phyloP scores from a whole-genome alignment of 805 yeast species.

The Priceomyces haplophilus region DNA sequence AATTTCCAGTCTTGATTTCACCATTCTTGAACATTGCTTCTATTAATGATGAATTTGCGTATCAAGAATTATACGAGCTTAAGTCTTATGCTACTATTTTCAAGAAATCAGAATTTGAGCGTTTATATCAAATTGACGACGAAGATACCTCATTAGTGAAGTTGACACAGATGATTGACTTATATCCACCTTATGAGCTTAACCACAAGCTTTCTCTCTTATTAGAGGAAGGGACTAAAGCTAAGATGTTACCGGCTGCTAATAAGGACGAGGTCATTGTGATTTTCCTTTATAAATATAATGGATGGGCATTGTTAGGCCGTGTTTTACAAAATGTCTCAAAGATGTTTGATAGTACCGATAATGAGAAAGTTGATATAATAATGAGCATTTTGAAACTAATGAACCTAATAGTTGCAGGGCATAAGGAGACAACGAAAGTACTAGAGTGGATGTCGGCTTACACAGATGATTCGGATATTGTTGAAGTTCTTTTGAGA shows the following conservation, averaged over 20 bases:
- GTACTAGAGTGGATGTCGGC: conserved; percentile 42
- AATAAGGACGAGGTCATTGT: conserved; percentile 40
- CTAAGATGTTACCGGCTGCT: conserved; percentile 59
- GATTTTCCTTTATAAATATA: conserved; percentile 68
- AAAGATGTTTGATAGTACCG: conserved; percentile 33
- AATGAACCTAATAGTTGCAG: conserved; percentile 45
- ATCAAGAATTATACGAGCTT: conserved; percentile 55
- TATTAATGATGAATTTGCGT: conserved; percentile 65
- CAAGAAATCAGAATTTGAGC: conserved; percentile 35
- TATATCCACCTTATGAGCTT: conserved; percentile 57
- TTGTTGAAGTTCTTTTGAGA: conserved; percentile 58
- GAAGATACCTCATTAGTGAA: conserved; percentile 51
- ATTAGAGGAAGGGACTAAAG: conserved; percentile 55
- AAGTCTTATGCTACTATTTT: conserved; percentile 58
- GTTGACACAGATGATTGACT: conserved; percentile 45
- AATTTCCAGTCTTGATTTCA: conserved; percentile 64
- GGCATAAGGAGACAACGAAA: conserved; percentile 24
- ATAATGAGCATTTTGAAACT: conserved; percentile 51
- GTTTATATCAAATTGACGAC: conserved; percentile 47
- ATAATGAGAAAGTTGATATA: conserved; percentile 36
- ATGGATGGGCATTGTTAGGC: conserved; percentile 88
- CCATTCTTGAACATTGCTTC: conserved; percentile 62
- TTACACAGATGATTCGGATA: conserved; percentile 55
- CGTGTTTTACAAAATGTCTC: conserved; percentile 66
- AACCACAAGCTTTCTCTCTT: conserved; percentile 45